These are phyloP conservation scores for Penicillium atrosanguineum DNA, from an alignment of 495 filamentous ascomycete genomes.

Conservation along the genomic window DNA sequence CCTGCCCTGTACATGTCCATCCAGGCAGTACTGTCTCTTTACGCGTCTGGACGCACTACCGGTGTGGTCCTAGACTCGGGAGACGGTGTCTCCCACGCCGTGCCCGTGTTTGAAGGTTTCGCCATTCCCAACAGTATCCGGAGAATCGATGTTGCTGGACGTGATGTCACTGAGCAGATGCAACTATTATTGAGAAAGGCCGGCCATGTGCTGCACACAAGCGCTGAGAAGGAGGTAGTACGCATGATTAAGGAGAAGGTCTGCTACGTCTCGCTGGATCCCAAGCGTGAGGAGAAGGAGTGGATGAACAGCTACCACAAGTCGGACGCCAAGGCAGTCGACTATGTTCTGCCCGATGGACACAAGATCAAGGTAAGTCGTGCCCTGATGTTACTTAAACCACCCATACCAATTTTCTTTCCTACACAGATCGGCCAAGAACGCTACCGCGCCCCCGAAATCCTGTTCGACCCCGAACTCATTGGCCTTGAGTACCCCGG, in stretches of 20 bases:
- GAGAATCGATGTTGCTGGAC: constrained; percentile 94
- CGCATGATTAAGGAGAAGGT: constrained; percentile 93
- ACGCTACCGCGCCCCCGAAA: constrained; percentile 93
- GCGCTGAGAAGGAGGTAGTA: constrained; percentile 97
- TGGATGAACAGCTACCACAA: constrained; percentile 64
- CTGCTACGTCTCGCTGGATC: constrained; percentile 87
- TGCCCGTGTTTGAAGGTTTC: constrained; percentile 97
- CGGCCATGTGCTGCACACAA: constrained; percentile 94
- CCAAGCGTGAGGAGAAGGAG: constrained; percentile 93
- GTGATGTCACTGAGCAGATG: constrained; percentile 95
- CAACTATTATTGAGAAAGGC: constrained; percentile 88
- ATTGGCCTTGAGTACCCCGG: constrained; percentile 97
- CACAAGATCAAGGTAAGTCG: constrained; percentile 77
- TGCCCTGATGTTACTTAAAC: background rate
- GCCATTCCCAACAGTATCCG: constrained; percentile 93
- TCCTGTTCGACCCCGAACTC: constrained; percentile 95
- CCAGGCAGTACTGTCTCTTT: constrained; percentile 93
- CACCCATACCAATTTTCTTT: background rate
- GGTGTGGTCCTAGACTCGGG: constrained; percentile 94
- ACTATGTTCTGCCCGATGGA: constrained; percentile 89
- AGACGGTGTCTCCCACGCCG: constrained; percentile 95
- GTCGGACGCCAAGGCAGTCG: constrained; percentile 65
- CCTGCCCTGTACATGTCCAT: constrained; percentile 96
- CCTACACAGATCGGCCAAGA: constrained; percentile 71
- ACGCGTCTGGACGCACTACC: constrained; percentile 93